Base-by-base conservation (phyloP, 305 asterid genomes). In the Fraxinus albicans region DNA sequence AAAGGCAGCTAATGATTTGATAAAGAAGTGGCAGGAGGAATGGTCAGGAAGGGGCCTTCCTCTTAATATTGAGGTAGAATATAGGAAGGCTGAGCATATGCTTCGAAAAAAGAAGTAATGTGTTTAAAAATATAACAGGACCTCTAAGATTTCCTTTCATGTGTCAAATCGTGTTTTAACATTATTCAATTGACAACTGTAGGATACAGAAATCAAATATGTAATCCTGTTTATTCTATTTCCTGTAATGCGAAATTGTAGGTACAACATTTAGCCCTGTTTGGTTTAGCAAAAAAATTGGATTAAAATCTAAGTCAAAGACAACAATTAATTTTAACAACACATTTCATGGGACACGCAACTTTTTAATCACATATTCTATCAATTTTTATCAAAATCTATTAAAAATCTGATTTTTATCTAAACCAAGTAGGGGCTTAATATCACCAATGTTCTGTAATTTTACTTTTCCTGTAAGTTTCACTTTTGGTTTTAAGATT, bases 31-130 rank as follows among this genome's bases (percentile, higher is more conserved):
- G 94, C 98, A 95, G 81, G 91, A 90, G 73, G 90, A 88, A 58
- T 94, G 98, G 97, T 83, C 92, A 29, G 98, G 93, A 82, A 92
- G 73, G 81, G 99, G 98, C 63, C 91, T 94, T 79, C 96, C 98
- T 40, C 98, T 93, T 80, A 88, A 94, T 79, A 93, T 94, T n/a
- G 99, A 94, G 98, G 99, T 95, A 85, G 69, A 21, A 78, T 27
- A 77, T 31, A 29, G 58, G 63, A 36, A 60, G 35, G 77, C 50
- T 77, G 58, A 73, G 38, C 42, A 74, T 77, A 38, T 75, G 76
- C 70, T 53, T 80, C 75, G 55, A 38, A 44, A 35, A n/a, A 47
- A 42, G 17, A 36, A 36, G 40, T 8, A 60, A 10, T 76, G 77
- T 78, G 77, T 85, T 73, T 21, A 42, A 1, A 36, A 75, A 67